Base-by-base conservation (phyloP, 2,329 filamentous ascomycete species). In the Lachnum nothofagi region DNA sequence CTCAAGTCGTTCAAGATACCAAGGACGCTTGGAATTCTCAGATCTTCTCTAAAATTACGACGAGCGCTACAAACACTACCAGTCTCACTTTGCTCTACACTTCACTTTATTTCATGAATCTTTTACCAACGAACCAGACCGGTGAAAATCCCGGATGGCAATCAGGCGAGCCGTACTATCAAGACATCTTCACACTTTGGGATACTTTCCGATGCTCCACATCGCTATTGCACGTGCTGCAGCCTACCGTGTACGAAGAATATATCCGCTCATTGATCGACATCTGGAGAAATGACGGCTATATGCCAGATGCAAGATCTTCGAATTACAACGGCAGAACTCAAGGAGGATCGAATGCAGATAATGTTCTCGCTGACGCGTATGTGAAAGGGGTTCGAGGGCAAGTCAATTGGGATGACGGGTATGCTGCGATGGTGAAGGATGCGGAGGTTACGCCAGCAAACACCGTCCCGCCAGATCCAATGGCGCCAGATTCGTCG, bases 131-230 rank as follows among this genome's bases (percentile, higher is more conserved):
- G 1, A 85, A 88, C 61, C 79, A 82, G 53, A 86, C 83, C 0
- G 83, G 82, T 0, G 85, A 88, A 61, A 88, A 87, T 51, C 83
- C 83, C 0, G 65, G 73, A 0, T 88, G 84, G 83, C 62, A 68
- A 1, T 82, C 79, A 1, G 58, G 62, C 0, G 84, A 88, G 63
- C 83, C 84, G 1, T 86, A 85, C 59, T 88, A 85, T 59, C 80
- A 85, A 50, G 84, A 88, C 50, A 78, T 83, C 14, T 86, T 85
- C 60, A 87, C 84, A 0, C 75, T 84, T 19, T 88, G 85, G 84
- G 77, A 80, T 50, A 41, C 69, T 14, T 73, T 86, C 63, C 78
- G 84, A 19, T 86, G 80, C 61, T 77, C 79, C 1, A 85, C 79
- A 0, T 67, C 82, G 0, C 70, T 88, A 0, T 74, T 84, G 52